Conservation (phyloP, 768 basidiomycete genomes). For the Chalciporus piperatus region DNA sequence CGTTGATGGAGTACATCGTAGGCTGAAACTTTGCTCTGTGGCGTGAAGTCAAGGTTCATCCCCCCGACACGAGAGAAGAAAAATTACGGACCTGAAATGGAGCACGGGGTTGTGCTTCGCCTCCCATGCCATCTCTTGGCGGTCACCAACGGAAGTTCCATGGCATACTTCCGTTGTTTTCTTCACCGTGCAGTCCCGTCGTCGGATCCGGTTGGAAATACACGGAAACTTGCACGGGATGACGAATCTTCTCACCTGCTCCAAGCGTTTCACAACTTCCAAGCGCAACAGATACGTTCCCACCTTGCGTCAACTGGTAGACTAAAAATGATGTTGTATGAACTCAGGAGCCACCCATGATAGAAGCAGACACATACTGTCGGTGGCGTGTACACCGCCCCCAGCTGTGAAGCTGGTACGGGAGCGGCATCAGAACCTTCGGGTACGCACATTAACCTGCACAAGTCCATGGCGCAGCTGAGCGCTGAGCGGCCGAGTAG, state of each 20-base stretch:
- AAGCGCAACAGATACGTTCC: slow-evolving; percentile 14
- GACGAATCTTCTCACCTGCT: slow-evolving; percentile 4
- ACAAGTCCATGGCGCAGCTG: not conserved
- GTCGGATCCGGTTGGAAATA: slow-evolving; percentile 49
- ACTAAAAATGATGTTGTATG: not conserved
- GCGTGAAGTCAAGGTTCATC: not conserved
- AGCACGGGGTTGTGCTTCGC: slow-evolving; percentile 68
- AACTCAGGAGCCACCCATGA: not conserved
- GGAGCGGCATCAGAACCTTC: not conserved
- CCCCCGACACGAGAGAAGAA: not conserved
- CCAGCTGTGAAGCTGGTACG: not conserved
- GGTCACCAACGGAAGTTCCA: slow-evolving; percentile 65
- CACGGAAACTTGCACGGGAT: not conserved
- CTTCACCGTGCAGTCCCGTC: slow-evolving; percentile 44
- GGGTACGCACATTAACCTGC: not conserved
- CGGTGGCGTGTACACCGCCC: not conserved
- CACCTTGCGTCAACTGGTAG: slow-evolving; percentile 1
- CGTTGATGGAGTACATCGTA: slow-evolving; percentile 87
- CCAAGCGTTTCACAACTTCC: slow-evolving; percentile 19
- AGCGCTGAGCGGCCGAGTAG: not conserved
- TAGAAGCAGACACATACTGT: not conserved
- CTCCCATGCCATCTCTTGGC: slow-evolving; percentile 68
- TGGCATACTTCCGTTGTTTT: slow-evolving; percentile 40
- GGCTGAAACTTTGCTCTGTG: slow-evolving; percentile 90
- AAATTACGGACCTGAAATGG: slow-evolving; percentile 50